Percentiles rank a stretch among this genome's conserved stretches.
Conservation (phyloP, 2,329 filamentous ascomycete species). For the Albophoma yamanashiensis region DNA sequence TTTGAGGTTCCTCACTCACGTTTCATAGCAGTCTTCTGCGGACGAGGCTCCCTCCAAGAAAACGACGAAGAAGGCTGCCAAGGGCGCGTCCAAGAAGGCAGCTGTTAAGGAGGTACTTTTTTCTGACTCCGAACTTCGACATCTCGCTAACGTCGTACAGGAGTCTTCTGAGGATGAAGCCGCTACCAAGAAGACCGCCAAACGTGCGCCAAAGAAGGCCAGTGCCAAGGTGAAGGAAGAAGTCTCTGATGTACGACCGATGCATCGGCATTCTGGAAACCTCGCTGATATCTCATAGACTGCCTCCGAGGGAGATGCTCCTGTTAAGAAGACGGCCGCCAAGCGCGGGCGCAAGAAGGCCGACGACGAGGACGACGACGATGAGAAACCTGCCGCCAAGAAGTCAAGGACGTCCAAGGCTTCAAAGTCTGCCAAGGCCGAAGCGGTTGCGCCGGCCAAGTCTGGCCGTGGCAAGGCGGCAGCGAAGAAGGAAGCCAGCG, state of each 20-base stretch:
- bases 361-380: conserved; percentile 17
- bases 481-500: conserved; percentile 6
- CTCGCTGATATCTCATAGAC: not conserved
- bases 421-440: conserved; percentile 8
- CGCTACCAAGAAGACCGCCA: conserved; percentile 12
- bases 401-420: conserved; percentile 22
- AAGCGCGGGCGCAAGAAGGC: conserved; percentile 25
- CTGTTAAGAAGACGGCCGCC: conserved; percentile 20
- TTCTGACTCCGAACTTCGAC: not conserved
- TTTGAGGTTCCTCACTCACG: conserved; percentile 6
- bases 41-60: conserved; percentile 18
- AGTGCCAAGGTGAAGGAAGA: not conserved
- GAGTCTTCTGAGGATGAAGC: conserved; percentile 2
- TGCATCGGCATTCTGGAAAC: not conserved
- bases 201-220: conserved; percentile 2
- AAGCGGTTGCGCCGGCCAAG: conserved; percentile 5
- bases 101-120: not conserved
- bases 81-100: not conserved
- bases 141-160: not conserved
- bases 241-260: not conserved
- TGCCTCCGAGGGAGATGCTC: conserved; percentile 2
- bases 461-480: conserved; percentile 1
- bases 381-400: conserved; percentile 23
- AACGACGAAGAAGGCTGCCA: conserved; percentile 9
- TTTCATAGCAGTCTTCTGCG: conserved; percentile 13